Evolutionary conservation across 169 alveolate genomes (phyloP), one percentile per base, ranked within the genome.

Genomic region (Eimeria sp.): DNA sequence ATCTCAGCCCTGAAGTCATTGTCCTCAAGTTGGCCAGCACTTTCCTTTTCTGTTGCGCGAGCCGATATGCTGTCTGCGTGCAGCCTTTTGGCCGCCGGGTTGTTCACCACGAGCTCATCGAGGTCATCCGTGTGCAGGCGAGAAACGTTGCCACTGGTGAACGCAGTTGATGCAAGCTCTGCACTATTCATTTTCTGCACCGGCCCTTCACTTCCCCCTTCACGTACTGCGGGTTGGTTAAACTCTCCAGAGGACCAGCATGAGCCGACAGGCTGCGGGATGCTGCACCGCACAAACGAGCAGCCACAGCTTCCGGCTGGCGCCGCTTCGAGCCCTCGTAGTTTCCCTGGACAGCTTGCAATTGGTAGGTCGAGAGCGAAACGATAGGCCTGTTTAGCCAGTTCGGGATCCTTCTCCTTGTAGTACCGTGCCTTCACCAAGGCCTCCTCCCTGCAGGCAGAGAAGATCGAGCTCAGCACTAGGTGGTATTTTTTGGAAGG

Each of bases 81-180:
- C 56, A 60, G 82, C 64, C 58, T 25, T 16, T 30, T 25, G 37
- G 93, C 91, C 49, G 66, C 49, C 40, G 89, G 68, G 91, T 62
- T 52, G 95, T 30, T 62, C 56, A 60, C 82, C 49, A 66, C 90
- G 58, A 78, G 87, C 95, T 94, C 96, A 40, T 66, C 85, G 6
- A 94, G 64, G 62, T 94, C 96, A 25, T 94, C 96, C 14, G 96
- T 82, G 80, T 82, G 95, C 68, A 94, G 66, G 52, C 96, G 96
- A 30, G 96, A 83, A 4, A 90, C 95, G 20, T 54, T 78, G 37
- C 95, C 89, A 37, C 94, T 94, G 76, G 94, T 66, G 37, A 94
- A 68, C 37, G 96, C 89, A 27, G 96, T 94, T 14, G 96, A 94
- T 43, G 89, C 64, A 56, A 76, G 40, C 83, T 87, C 94, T 52